Base-by-base conservation (phyloP, 257 asterid genomes). In the Linaria vulgaris region DNA sequence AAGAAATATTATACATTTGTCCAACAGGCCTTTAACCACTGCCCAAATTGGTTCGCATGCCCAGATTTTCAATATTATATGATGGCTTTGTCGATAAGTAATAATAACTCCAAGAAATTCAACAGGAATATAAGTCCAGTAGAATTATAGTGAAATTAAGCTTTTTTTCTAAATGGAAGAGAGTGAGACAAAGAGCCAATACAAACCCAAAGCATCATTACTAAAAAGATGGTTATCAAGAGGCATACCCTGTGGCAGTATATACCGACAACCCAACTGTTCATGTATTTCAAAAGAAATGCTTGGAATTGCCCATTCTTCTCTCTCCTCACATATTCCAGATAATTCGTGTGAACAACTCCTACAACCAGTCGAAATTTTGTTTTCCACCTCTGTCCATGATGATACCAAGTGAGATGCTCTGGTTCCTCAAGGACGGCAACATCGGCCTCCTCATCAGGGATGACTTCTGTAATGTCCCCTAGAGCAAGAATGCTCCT, bases 401-500 rank as follows among this genome's bases (percentile, higher is more conserved):
- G 99, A 74, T 94, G 99, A 76, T 90, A 94, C 97, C 99, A 94
- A 30, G 97, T 94, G 72, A 94, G 96, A 79, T 94, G 99, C 86
- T 94, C 99, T 1, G 99, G 97, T 79, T 94, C 99, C 85, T 94
- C 99, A 17, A 94, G 95, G 43, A 94, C 95, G 41, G 97, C 97
- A 73, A 94, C 79, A 80, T 94, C 96, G 63, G 96, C 95, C 64
- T 90, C 97, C 5, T 82, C 92, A 66, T 94, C 96, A 9, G 96
- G 96, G 72, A 94, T 90, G 24, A 83, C 80, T 72, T 80, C 87
- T 51, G 99, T 90, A 43, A 94, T 84, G 76, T 94, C 99, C 49
- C 97, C 99, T 61, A 85, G 64, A 51, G 92, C 99, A 74, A 94
- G 81, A 72, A 94, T 94, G 79, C 99, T 94, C 83, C 95, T 86